Evolutionary conservation across 2,329 filamentous ascomycete genomes (phyloP), one percentile per base, ranked within the genome.

Genomic region (Curvularia spicifera): DNA sequence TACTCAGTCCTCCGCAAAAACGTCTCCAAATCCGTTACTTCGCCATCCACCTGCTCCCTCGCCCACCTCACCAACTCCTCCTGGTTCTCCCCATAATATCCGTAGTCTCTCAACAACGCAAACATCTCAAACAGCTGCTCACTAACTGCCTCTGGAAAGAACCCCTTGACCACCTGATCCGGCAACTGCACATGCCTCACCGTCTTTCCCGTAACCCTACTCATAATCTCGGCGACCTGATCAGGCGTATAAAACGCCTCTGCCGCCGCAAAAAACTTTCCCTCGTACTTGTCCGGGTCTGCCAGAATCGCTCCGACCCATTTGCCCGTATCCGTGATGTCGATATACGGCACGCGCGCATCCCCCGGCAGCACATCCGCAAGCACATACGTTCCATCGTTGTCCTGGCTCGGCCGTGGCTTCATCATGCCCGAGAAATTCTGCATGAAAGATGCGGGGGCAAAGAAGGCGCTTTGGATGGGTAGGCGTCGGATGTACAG

Each of bases 391-490:
- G 61, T 64, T 0, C 74, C 76, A 42, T 77, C 73, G 20, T 56
- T 51, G 0, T 43, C 50, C 0, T 47, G 59, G 1, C 50, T 56
- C 0, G 65, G 67, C 1, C 53, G 44, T 1, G 71, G 71, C 6
- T 29, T 51, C 62, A 66, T 65, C 18, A 43, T 31, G 12, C 43
- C 52, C 9, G 10, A n/a, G 6, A 56, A 53, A 67, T 85, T 86
- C 64, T 80, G 71, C 83, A 86, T 86, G 66, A 85, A 88, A 50
- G 77, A 77, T 0, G 78, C 85, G 0, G 84, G 81, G n/a, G 81
- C 72, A 66, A 84, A 81, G 68, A 86, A 87, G 0, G 84, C 81
- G 10, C 77, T 79, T 1, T 80, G 79, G 2, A 88, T 71, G 0
- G 79, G 79, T 3, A 82, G 73, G 0, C 65, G 55, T 18, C 82